Percentiles rank a stretch among this genome's conserved stretches.
Conservation (phyloP, 2,329 filamentous ascomycete genomes). For the Claviceps cyperi region DNA sequence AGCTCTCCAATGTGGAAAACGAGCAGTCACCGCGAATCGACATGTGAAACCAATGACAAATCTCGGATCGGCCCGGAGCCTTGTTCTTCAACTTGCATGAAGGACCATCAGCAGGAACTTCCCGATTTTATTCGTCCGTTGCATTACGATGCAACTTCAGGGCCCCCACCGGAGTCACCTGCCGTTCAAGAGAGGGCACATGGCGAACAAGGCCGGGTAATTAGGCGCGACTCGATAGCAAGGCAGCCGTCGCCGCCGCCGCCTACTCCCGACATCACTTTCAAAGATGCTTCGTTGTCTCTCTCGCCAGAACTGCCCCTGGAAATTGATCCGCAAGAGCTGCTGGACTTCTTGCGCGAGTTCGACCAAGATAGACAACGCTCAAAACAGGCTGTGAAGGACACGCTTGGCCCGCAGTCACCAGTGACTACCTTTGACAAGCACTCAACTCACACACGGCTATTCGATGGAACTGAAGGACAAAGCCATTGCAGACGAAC, state of each 20-base stretch:
- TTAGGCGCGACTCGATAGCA: constrained; percentile 1
- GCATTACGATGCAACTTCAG: not conserved
- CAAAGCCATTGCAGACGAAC: not conserved
- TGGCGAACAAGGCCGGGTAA: constrained; percentile 1
- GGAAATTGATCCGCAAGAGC: constrained; percentile 4
- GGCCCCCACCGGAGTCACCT: not conserved
- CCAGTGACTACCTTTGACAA: not conserved
- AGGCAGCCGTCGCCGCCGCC: not conserved
- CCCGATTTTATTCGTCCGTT: not conserved
- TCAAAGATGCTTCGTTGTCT: not conserved
- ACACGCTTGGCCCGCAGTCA: not conserved
- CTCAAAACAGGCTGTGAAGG: not conserved
- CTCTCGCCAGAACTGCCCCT: not conserved
- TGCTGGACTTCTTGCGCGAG: constrained; percentile 3
- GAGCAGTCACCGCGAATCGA: not conserved
- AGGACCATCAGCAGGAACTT: not conserved
- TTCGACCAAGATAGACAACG: constrained; percentile 1
- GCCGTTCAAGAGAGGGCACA: not conserved
- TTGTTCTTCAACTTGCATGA: not conserved
- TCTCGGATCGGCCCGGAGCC: not conserved
- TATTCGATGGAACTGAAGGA: not conserved
- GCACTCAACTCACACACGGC: not conserved
- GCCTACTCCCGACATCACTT: not conserved
- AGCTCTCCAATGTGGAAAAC: not conserved
- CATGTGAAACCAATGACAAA: not conserved